These are phyloP conservation scores for Plasmopara muralis DNA, from an alignment of 352 stramenopile genomes.

Conservation along the genomic window DNA sequence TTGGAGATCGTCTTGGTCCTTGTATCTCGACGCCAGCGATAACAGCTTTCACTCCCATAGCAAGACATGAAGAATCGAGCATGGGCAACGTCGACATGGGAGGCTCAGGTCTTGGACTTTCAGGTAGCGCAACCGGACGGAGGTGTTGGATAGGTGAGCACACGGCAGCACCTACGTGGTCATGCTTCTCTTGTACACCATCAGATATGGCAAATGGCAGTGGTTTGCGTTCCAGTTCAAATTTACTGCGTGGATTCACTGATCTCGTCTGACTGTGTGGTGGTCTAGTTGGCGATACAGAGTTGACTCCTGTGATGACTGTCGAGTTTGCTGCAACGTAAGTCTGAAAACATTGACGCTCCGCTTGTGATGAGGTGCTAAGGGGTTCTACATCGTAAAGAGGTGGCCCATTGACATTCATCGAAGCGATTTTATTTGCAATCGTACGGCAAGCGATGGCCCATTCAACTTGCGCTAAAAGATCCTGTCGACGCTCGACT, in stretches of 20 bases:
- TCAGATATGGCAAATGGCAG: constrained; percentile 30
- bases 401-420: constrained; percentile 12
- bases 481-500: constrained; percentile 40
- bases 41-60: constrained; percentile 47
- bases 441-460: constrained; percentile 26
- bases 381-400: neutral
- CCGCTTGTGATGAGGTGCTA: constrained; percentile 11
- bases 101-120: constrained; percentile 21
- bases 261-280: constrained; percentile 8
- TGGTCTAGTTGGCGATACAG: constrained; percentile 18
- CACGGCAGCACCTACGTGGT: constrained; percentile 17
- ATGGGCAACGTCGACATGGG: constrained; percentile 33
- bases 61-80: constrained; percentile 45
- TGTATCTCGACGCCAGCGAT: constrained; percentile 46
- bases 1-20: constrained; percentile 38
- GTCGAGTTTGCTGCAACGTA: constrained; percentile 39
- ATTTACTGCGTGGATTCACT: constrained; percentile 27
- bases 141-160: constrained; percentile 34
- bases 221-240: constrained; percentile 36
- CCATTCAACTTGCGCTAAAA: constrained; percentile 40
- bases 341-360: constrained; percentile 27
- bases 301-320: constrained; percentile 11
- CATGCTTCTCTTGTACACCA: constrained; percentile 26
- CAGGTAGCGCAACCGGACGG: constrained; percentile 2
- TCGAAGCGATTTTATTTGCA: constrained; percentile 26